Base-by-base conservation (phyloP, 306 rosid genomes). In the Lathyrus oleraceus region DNA sequence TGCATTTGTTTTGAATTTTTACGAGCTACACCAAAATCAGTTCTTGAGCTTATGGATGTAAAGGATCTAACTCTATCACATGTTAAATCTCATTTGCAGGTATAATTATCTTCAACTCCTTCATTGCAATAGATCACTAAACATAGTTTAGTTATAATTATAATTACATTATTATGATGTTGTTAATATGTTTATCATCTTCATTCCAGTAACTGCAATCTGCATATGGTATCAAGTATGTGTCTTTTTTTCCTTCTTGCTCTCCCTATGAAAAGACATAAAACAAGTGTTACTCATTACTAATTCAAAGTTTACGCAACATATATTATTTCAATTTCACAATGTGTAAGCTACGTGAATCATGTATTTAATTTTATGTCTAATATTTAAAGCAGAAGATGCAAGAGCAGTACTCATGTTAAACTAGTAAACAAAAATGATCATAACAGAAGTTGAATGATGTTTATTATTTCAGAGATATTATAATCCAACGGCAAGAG, bases 221-320 rank as follows among this genome's bases (percentile, higher is more conserved):
- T 94, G 98, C 92, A 71, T 94, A 61, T 94, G 97, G 96, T 94
- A 85, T 83, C 97, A 94, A 83, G 98, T 94, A 86, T 76, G 90
- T 28, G 32, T 62, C 57, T 36, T 69, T 66, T 1, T 52, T 49
- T 44, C 68, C 67, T 25, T 27, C 70, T 45, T 63, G 17, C 14
- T 35, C 15, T 70, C 13, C 43, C 8, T 59, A 69, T 47, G 20
- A 74, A 2, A 56, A 21, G 36, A 49, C 28, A 27, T 6, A 57
- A 6, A 66, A 60, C 61, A 48, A 72, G 30, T 47, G 70, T 47
- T 32, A 39, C 23, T 70, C 72, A 16, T 23, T 20, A 5, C 39
- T 52, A 52, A 35, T 71, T 66, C 59, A 27, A 71, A 72, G 16
- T 59, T 19, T 17, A 25, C 14, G 36, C 36, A 47, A 65, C n/a